Conservation (phyloP, 2,329 filamentous ascomycete species). For the Neonectria punicea region DNA sequence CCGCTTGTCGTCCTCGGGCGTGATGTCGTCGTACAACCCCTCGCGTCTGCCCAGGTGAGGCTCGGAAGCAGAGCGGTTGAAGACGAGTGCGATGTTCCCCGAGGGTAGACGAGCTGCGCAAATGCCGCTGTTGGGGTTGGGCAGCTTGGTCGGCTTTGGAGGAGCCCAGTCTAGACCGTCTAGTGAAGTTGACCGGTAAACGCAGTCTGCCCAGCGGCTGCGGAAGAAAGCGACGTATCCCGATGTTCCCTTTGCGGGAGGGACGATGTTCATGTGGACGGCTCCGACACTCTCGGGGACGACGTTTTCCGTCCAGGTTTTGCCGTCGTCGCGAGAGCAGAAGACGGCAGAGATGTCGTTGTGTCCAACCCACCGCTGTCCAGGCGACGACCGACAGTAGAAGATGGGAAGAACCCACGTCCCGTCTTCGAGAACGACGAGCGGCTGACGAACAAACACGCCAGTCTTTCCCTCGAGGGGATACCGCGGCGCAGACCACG, state of each 20-base stretch:
- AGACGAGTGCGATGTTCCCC: slow-evolving; percentile 51
- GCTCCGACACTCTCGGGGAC: slow-evolving; percentile 51
- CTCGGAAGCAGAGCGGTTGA: slow-evolving; percentile 52
- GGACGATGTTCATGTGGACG: slow-evolving; percentile 57
- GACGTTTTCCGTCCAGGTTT: slow-evolving; percentile 52
- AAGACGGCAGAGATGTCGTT: slow-evolving; percentile 55
- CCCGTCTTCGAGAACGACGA: slow-evolving; percentile 49
- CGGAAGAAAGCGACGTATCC: slow-evolving; percentile 52
- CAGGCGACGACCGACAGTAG: slow-evolving; percentile 53
- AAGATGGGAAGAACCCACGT: slow-evolving; percentile 56
- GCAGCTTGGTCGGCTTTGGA: slow-evolving; percentile 48
- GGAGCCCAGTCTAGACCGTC: slow-evolving; percentile 53
- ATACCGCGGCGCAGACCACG: slow-evolving; percentile 48
- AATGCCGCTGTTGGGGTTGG: slow-evolving; percentile 57
- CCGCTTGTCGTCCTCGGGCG: slow-evolving; percentile 51
- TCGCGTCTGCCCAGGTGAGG: slow-evolving; percentile 48
- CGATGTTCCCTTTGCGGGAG: slow-evolving; percentile 34
- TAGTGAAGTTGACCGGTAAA: slow-evolving; percentile 53
- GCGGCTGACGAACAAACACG: slow-evolving; percentile 54
- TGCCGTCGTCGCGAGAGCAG: slow-evolving; percentile 50
- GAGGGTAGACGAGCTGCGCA: slow-evolving; percentile 51
- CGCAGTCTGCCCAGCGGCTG: slow-evolving; percentile 56
- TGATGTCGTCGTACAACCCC: slow-evolving; percentile 58
- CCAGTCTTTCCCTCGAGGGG: slow-evolving; percentile 50
- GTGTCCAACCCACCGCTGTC: slow-evolving; percentile 56